Evolutionary conservation across 805 yeast species (phyloP).

Genomic region (Lipomyces sp.): DNA sequence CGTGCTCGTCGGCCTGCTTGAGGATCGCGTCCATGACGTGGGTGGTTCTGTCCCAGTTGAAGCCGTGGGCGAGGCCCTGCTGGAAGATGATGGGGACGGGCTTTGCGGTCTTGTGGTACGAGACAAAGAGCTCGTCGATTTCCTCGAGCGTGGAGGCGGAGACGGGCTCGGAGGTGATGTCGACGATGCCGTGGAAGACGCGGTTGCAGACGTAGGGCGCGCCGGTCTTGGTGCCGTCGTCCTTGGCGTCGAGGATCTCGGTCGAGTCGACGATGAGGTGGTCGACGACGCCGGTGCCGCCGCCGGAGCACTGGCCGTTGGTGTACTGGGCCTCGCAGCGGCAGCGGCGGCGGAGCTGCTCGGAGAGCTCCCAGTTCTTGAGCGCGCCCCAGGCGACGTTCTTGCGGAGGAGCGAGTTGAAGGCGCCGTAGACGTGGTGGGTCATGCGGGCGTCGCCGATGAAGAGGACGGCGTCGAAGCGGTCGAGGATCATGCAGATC

Average conservation of each 20-base stretch:
- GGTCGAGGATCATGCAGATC: constrained; percentile 28
- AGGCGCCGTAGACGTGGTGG: constrained; percentile 25
- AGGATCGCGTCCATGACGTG: constrained; percentile 26
- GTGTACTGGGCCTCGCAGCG: constrained; percentile 29
- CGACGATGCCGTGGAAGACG: constrained; percentile 26
- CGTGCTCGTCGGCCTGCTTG: constrained; percentile 22
- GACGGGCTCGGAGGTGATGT: constrained; percentile 24
- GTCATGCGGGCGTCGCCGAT: constrained; percentile 28
- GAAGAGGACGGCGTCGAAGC: constrained; percentile 26
- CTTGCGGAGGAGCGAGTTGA: constrained; percentile 27
- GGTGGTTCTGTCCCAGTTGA: constrained; percentile 29
- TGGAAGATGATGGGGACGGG: constrained; percentile 28
- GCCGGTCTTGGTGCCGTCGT: constrained; percentile 18
- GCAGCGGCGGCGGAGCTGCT: constrained; percentile 27
- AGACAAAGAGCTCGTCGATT: constrained; percentile 24
- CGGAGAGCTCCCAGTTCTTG: constrained; percentile 28
- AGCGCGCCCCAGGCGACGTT: constrained; percentile 29
- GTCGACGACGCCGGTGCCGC: constrained; percentile 19
- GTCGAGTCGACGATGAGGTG: constrained; percentile 28
- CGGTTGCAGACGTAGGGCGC: constrained; percentile 29
- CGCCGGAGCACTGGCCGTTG: constrained; percentile 27
- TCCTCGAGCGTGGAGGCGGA: constrained; percentile 21
- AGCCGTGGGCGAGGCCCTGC: constrained; percentile 26
- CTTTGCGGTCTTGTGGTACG: constrained; percentile 29
- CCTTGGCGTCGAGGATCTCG: constrained; percentile 28